phyloP scores from a whole-genome alignment of 1,284 basidiomycete genomes.

The Pterula multifida region DNA sequence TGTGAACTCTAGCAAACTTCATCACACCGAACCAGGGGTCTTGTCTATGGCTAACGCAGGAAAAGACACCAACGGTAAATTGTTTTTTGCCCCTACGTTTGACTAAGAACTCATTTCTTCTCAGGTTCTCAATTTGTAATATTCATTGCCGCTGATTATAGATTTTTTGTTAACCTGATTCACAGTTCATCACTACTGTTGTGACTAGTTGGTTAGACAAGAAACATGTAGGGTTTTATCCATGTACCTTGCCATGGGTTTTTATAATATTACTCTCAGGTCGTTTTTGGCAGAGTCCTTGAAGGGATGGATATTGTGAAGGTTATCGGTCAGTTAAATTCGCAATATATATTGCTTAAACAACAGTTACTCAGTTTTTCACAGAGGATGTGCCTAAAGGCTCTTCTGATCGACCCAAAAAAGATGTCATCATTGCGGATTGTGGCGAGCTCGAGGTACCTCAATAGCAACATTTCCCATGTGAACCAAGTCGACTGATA shows the following conservation, averaged over 20 bases:
- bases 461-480: conserved; percentile 1
- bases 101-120: conserved; percentile 11
- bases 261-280: conserved; percentile 28
- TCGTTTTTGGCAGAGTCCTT: conserved; percentile 85
- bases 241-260: not conserved
- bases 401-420: conserved; percentile 53
- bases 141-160: too few relatives aligned
- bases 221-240: conserved; percentile 42
- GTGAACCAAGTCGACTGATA: conserved; percentile 7
- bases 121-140: conserved; percentile 76
- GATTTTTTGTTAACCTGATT: conserved; percentile 7
- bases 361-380: conserved; percentile 10
- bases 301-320: conserved; percentile 83
- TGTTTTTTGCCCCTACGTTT: conserved; percentile 4
- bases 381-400: conserved; percentile 65
- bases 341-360: not conserved
- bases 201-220: conserved; percentile 69
- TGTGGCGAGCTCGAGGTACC: conserved; percentile 48
- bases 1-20: conserved; percentile 56
- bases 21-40: conserved; percentile 74
- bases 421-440: conserved; percentile 67
- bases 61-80: conserved; percentile 73
- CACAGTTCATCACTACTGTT: conserved; percentile 74
- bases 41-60: conserved; percentile 94
- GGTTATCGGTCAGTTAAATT: conserved; percentile 46